Evolutionary conservation across 2,329 filamentous ascomycete genomes (phyloP).

Genomic region (Botryotinia narcissicola): DNA sequence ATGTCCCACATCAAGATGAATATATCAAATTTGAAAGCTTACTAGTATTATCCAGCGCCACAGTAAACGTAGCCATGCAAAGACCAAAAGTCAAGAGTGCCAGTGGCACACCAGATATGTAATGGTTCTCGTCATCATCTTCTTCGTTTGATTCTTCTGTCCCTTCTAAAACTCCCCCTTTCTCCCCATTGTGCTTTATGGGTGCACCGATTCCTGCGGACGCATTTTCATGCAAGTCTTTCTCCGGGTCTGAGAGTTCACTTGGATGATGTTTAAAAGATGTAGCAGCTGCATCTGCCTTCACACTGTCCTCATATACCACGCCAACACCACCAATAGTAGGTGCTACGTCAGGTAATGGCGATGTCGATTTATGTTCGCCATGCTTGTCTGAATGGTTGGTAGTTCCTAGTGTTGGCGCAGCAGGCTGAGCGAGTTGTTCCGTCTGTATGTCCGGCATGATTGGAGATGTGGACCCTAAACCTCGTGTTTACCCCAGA

Average conservation of each 20-base stretch:
- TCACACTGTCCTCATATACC: background rate
- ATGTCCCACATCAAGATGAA: background rate
- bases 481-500: slow-evolving; percentile 13
- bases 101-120: slow-evolving; percentile 33
- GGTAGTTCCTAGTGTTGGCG: slow-evolving; percentile 2
- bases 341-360: background rate
- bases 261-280: background rate
- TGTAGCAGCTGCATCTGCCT: background rate
- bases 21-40: slow-evolving; percentile 25
- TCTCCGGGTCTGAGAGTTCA: background rate
- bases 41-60: slow-evolving; percentile 39
- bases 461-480: slow-evolving; percentile 22
- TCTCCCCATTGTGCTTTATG: background rate
- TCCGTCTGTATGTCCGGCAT: slow-evolving; percentile 22
- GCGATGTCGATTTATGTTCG: slow-evolving; percentile 7
- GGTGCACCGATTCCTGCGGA: background rate
- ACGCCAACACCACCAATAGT: background rate
- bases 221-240: slow-evolving; percentile 11
- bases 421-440: slow-evolving; percentile 16
- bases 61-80: slow-evolving; percentile 42
- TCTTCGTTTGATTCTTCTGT: slow-evolving; percentile 20
- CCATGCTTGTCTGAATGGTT: background rate
- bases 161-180: background rate
- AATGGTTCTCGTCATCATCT: slow-evolving; percentile 31
- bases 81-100: slow-evolving; percentile 48